Evolutionary conservation across 2,329 filamentous ascomycete species (phyloP).

Genomic region (Paracoccidioides brasiliensis): DNA sequence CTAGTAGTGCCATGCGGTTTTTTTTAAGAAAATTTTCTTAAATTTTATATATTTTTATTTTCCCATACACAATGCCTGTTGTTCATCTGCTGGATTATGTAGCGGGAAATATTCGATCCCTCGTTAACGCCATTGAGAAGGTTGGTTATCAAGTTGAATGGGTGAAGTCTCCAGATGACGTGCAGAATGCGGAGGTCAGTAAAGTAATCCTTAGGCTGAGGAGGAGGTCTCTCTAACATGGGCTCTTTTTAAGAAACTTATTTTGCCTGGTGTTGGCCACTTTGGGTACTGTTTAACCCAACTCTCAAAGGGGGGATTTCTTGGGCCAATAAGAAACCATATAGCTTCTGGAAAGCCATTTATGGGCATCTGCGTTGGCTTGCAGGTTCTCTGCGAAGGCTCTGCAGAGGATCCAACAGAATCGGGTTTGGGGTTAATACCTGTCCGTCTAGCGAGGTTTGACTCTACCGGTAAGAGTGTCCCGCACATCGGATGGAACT

Average conservation of each 20-base stretch:
- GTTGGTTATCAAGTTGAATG: conserved; percentile 87
- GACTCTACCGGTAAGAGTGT: conserved; percentile 68
- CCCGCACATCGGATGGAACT: conserved; percentile 99
- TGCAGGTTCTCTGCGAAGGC: conserved; percentile 79
- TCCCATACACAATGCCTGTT: conserved; percentile 28
- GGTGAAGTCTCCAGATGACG: conserved; percentile 73
- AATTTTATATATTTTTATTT: not conserved
- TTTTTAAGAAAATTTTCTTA: too few relatives aligned
- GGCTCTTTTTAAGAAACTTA: conserved; percentile 56
- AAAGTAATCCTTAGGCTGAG: not conserved
- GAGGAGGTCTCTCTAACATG: not conserved
- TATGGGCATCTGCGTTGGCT: conserved; percentile 91
- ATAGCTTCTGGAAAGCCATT: conserved; percentile 89
- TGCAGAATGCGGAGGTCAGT: conserved; percentile 68
- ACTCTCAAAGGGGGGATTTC: conserved; percentile 66
- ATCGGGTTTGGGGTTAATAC: conserved; percentile 63
- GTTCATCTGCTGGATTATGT: conserved; percentile 63
- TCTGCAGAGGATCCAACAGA: conserved; percentile 66
- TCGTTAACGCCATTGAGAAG: conserved; percentile 96
- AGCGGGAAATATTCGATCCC: conserved; percentile 86
- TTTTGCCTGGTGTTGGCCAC: conserved; percentile 91
- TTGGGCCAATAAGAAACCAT: conserved; percentile 69
- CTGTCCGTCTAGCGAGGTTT: conserved; percentile 60
- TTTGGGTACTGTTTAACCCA: conserved; percentile 92
- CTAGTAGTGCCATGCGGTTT: too few relatives aligned